Base-by-base conservation (phyloP, 495 filamentous ascomycete genomes). In the Aspergillus asperescens region DNA sequence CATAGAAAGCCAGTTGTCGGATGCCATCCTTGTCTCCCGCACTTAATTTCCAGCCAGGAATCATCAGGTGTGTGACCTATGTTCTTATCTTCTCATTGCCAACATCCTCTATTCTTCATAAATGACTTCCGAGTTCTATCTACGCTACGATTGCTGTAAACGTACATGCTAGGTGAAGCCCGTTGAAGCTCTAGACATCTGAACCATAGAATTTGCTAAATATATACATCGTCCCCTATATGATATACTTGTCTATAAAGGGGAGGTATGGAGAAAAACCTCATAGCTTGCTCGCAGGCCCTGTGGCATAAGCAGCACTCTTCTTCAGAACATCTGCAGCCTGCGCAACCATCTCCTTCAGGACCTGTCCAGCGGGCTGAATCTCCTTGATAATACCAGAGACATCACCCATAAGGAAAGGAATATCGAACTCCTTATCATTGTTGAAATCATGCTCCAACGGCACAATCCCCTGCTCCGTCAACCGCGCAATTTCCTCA, bases 391-490 rank as follows among this genome's bases (percentile, higher is more conserved):
- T 82, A 8, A 80, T 73, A 2, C 85, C 92, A 0, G 89, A 86
- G 13, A 96, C 90, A 73, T 94, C 88, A n/a, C 90, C 90, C 90
- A 96, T 96, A 57, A 96, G 57, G 67, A 89, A 90, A 24, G 90
- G 90, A 50, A 84, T 74, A 62, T 95, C 89, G 31, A 93, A 71
- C 53, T 93, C 88, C 48, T 80, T 81, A 5, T 85, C 87, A 35
- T 80, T 71, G 38, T 92, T 86, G 65, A 95, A 67, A 69, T 95
- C 90, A 63, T 85, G 73, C 71, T 84, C 79, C 61, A 94, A 71
- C 1, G 90, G 90, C 56, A 93, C 85, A 24, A 93, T 64, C 2
- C 90, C 90, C 60, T 77, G 73, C 25, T 77, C 79, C 39, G 83
- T 88, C 75, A 95, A 72, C 64, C 78, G 73, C 62, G 77, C 78